Conservation (phyloP, 116 monocot species). For the Phalaenopsis hybrid region DNA sequence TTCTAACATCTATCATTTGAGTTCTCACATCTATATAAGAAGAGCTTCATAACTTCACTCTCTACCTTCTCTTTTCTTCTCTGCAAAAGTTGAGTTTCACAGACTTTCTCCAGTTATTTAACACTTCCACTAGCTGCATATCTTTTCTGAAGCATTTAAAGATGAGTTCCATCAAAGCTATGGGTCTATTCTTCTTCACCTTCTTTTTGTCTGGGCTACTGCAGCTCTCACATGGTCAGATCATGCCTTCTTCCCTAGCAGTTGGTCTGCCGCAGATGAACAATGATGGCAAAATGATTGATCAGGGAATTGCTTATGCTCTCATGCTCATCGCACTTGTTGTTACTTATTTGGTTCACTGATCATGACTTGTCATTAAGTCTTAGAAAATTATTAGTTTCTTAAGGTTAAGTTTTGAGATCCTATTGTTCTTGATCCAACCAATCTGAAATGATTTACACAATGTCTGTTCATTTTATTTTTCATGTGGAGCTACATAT, state of each 20-base stretch:
- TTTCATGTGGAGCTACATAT: no score
- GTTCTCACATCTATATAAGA: neutral
- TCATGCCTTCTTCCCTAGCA: neutral
- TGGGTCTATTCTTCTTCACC: conserved; percentile 8
- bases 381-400: no score
- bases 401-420: no score
- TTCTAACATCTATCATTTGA: neutral
- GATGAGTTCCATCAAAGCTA: conserved; percentile 16
- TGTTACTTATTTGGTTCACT: no score
- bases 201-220: conserved; percentile 11
- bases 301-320: no score
- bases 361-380: no score
- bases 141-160: neutral
- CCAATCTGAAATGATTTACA: no score
- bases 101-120: neutral
- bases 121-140: neutral
- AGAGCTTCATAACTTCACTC: neutral
- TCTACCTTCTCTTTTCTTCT: neutral
- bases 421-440: no score
- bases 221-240: conserved; percentile 13
- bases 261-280: neutral
- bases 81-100: neutral
- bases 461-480: no score
- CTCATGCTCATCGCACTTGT: no score
- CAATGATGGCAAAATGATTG: no score